phyloP scores from a whole-genome alignment of 228 moss, liverwort and hornwort genomes.

The Sphagnum fallax region DNA sequence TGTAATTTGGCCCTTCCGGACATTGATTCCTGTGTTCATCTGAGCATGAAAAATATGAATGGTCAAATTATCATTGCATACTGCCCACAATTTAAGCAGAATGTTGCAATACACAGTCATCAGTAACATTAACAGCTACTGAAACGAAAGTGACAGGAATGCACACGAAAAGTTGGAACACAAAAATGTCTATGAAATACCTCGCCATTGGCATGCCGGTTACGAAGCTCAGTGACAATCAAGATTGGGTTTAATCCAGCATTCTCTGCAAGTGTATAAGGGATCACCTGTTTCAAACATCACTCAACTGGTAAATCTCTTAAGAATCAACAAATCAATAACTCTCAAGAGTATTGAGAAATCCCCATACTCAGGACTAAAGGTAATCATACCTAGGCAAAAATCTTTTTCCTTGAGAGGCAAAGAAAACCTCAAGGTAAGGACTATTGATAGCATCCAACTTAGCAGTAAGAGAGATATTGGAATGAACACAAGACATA shows the following conservation, averaged over 20 bases:
- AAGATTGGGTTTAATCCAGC: conserved; percentile 86
- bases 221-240: conserved; percentile 87
- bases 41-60: conserved; percentile 10
- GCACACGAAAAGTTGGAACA: not conserved
- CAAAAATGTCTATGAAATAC: conserved; percentile 16
- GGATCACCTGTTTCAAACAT: conserved; percentile 56
- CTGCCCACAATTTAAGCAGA: not conserved
- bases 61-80: not conserved
- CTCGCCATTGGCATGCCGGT: conserved; percentile 92
- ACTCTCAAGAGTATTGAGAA: not conserved
- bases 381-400: no score
- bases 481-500: no score
- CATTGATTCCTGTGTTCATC: conserved; percentile 87
- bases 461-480: no score
- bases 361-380: no score
- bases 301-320: not conserved
- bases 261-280: conserved; percentile 88
- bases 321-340: not conserved
- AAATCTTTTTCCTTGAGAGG: no score
- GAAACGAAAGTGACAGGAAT: not conserved
- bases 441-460: no score
- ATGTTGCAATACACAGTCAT: no score
- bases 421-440: no score
- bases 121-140: no score
- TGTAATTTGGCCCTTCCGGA: conserved; percentile 91